A percentile compares a stretch with the other conserved stretches of the same genome.
Evolutionary conservation across 176 grass and related monocot genomes (phyloP).

Genomic region (Eremochloa ophiuroides): DNA sequence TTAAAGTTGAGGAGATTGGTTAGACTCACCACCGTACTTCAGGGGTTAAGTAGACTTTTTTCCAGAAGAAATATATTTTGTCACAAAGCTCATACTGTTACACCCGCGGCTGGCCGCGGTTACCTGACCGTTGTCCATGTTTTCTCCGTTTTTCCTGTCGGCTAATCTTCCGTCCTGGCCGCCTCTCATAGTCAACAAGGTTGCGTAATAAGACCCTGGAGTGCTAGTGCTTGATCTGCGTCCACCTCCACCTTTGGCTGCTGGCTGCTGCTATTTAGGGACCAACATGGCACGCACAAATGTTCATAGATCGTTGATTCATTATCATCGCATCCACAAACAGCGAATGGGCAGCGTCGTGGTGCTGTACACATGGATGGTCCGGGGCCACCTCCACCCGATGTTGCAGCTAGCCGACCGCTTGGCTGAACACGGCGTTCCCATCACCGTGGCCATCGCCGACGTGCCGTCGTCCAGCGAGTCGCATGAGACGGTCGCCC

Average conservation of each 20-base stretch:
- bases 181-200: neutral
- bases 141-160: neutral
- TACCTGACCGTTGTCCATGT: no score
- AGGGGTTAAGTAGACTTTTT: no score
- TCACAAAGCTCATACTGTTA: neutral
- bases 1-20: no score
- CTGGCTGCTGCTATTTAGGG: neutral
- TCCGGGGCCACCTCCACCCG: constrained; percentile 50
- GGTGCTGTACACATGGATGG: constrained; percentile 53
- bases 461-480: constrained; percentile 36
- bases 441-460: constrained; percentile 29
- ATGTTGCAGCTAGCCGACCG: constrained; percentile 44
- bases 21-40: no score
- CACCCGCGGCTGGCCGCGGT: no score
- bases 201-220: neutral
- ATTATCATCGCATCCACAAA: neutral
- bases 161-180: neutral
- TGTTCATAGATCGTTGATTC: neutral
- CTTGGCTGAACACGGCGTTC: constrained; percentile 23
- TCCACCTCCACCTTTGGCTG: neutral
- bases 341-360: constrained; percentile 31
- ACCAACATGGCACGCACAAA: neutral
- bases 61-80: neutral
- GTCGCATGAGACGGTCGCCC: neutral
- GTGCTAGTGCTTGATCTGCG: neutral